These are phyloP conservation scores for Paecilomyces sp. DNA, from an alignment of 2,329 filamentous ascomycete genomes.

Conservation along the genomic window DNA sequence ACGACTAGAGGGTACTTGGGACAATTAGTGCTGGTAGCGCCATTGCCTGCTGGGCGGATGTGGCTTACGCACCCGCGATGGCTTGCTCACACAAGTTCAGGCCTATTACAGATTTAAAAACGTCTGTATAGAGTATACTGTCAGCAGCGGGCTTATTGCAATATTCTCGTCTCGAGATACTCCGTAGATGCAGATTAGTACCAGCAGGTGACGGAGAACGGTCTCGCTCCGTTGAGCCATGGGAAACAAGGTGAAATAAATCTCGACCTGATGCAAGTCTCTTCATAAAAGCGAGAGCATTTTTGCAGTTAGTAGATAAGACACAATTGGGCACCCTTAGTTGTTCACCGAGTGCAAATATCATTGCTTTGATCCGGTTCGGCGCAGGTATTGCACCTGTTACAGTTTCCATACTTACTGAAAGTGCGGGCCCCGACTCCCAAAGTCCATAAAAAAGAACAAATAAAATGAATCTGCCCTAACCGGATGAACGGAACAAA, in stretches of 20 bases:
- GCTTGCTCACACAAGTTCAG: too few relatives aligned
- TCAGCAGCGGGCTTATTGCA: neutral
- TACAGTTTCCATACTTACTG: neutral
- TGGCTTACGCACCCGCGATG: too few relatives aligned
- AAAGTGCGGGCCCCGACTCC: neutral
- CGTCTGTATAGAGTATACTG: neutral
- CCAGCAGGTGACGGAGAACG: neutral
- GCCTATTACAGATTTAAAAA: neutral
- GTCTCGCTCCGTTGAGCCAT: neutral
- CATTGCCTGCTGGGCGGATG: too few relatives aligned
- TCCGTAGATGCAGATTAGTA: neutral
- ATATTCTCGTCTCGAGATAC: neutral
- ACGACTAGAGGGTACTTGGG: too few relatives aligned
- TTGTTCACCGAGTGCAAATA: neutral
- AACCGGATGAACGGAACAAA: neutral
- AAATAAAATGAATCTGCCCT: neutral
- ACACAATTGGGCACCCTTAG: conserved; percentile 1
- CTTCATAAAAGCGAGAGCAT: neutral
- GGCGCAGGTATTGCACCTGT: neutral
- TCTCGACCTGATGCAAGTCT: neutral
- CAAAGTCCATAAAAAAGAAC: neutral
- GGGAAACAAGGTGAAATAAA: neutral
- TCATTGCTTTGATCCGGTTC: neutral
- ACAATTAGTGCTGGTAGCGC: too few relatives aligned
- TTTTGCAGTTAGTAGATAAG: neutral